Evolutionary conservation across 177 flowering plant species (phyloP), one percentile per base, ranked within the genome.

Genomic region (Vitis hybrid): DNA sequence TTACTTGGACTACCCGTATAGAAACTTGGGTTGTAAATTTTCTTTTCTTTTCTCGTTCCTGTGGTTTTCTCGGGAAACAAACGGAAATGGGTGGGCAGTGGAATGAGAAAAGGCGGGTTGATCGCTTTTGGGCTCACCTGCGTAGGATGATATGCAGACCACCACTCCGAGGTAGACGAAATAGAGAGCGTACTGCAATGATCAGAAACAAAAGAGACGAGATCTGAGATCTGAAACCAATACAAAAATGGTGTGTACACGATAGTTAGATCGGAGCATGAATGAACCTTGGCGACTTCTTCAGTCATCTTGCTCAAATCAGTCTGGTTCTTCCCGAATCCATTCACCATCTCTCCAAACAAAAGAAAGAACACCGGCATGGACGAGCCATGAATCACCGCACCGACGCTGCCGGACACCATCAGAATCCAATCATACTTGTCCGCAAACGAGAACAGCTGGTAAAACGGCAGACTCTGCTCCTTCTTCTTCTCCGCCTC

Each of bases 331-430:
- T 91, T 86, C 8, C 98, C 98, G 52, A 96, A 93, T n/a, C 98
- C 98, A 75, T 96, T 96, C 46, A 96, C 94, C 93, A 96, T 83
- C 65, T 93, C 77, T 54, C 99, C 99, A 62, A 96, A 96, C 6
- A 96, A 72, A 11, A 96, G 82, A 77, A 96, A 96, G 84, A 96
- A 96, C 27, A 91, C 87, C 3, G 98, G 99, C 97, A 96, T 90
- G 57, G 99, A 89, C 13, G 99, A 87, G 65, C 99, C 99, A 79
- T 96, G 98, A 18, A 96, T 61, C 6, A 92, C 64, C 19, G 99
- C 99, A 11, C 99, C 99, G 0, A 95, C 5, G 74, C 87, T 89
- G 4, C 99, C 99, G 14, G 70, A 17, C 19, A 56, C 62, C 99
- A 96, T 96, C 27, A 96, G 72, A 1, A 87, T 6, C 65, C 78